Percentiles rank a stretch among this genome's conserved stretches.
Evolutionary conservation across 2,329 filamentous ascomycete genomes (phyloP).

Genomic region (Pseudocercospora fuligena): DNA sequence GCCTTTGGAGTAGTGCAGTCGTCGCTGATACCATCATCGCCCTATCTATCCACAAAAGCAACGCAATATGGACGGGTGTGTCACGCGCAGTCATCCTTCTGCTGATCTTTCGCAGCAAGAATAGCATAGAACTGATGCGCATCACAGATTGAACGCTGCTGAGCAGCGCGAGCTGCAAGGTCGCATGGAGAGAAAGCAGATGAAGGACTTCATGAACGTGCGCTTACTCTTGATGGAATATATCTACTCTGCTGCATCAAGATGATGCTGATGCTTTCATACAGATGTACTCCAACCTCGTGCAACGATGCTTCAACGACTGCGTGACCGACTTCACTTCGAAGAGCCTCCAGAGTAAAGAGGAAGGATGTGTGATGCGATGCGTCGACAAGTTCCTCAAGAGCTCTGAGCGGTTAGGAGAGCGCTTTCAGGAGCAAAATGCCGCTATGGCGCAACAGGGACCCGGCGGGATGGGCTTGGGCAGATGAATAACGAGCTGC

Average conservation of each 20-base stretch:
- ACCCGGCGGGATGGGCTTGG: constrained; percentile 39
- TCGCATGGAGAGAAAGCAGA: constrained; percentile 96
- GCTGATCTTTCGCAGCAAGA: constrained; percentile 12
- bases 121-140: constrained; percentile 19
- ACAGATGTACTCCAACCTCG: constrained; percentile 73
- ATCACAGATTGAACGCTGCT: constrained; percentile 68
- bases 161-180: constrained; percentile 93
- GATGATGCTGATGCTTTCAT: not conserved
- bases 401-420: constrained; percentile 83
- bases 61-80: constrained; percentile 36
- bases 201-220: constrained; percentile 99
- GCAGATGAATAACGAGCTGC: constrained; percentile 25
- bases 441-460: constrained; percentile 66
- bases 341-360: constrained; percentile 85
- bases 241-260: not conserved
- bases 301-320: constrained; percentile 91
- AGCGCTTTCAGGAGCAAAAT: constrained; percentile 83
- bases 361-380: constrained; percentile 89
- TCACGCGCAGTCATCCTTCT: constrained; percentile 17
- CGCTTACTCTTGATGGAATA: constrained; percentile 44
- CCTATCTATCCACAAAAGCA: constrained; percentile 7
- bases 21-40: constrained; percentile 1
- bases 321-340: constrained; percentile 99
- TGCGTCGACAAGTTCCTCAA: constrained; percentile 98
- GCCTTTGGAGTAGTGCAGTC: not conserved